Base-by-base conservation (phyloP, 345 rosid genomes). In the Gossypium mustelinum region DNA sequence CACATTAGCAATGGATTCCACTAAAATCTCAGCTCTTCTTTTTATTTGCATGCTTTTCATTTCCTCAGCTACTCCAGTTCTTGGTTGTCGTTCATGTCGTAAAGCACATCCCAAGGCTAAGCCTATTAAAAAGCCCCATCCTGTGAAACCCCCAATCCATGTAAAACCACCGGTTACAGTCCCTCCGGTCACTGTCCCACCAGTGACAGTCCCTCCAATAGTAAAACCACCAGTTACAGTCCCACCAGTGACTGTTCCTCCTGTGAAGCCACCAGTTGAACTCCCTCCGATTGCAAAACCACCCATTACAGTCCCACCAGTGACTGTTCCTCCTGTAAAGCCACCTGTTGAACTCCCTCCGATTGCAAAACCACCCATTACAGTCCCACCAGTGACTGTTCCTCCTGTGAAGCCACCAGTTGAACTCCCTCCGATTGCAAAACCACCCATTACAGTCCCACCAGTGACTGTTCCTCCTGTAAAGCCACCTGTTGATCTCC, bases 41-140 rank as follows among this genome's bases (percentile, higher is more conserved):
- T 74, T 91, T 51, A 80, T 86, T 80, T 81, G 72, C 84, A 77
- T 89, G 82, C 75, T 94, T 63, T 81, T 82, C 81, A 63, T 90
- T 71, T 87, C 92, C 81, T 63, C 80, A 2, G 86, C 81, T 44
- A 70, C 88, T 54, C 94, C 90, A 27, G 82, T 83, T 62, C 83
- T 85, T 29, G 88, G 82, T 48, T 89, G 98, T 66, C 85, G 87
- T 50, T 65, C 84, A 2, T 94, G 98, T 24, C 79, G 83, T 51
- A 85, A 77, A 64, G 80, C 81, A 3, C 61, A 11, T 0, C 79
- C 61, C 0, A 92, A 84, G 74, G 85, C 74, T 11, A 77, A 82
- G 43, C 62, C 63, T 18, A 63, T 34, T 34, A 34, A 4, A 50
- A 50, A 13, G 11, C 45, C 77, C 63, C 57, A 73, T 73, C 41